A percentile compares a stretch with the other conserved stretches of the same genome.
Conservation (phyloP, 257 asterid species). For the Datura wrightii region DNA sequence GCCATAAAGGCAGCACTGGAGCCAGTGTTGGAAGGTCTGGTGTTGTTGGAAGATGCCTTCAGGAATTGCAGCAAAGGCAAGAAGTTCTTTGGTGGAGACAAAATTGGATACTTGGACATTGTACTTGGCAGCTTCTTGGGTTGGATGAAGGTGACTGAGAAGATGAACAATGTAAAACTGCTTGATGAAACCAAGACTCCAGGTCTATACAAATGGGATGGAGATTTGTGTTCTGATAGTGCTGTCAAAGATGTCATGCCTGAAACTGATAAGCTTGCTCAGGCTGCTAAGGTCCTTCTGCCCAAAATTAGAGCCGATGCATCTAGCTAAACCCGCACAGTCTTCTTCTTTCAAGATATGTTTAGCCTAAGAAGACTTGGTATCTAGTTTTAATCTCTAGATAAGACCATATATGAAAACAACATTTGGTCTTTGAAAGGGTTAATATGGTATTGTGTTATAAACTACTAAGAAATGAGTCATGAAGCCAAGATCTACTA, state of each 20-base stretch:
- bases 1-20: constrained; percentile 38
- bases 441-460: neutral
- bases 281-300: constrained; percentile 41
- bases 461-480: neutral
- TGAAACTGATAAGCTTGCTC: constrained; percentile 51
- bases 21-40: constrained; percentile 44
- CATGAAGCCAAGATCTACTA: neutral
- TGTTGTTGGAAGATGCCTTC: constrained; percentile 60
- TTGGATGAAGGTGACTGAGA: constrained; percentile 52
- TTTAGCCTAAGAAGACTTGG: neutral
- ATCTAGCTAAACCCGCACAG: neutral
- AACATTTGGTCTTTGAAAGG: neutral
- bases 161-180: constrained; percentile 38
- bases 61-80: constrained; percentile 56
- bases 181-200: constrained; percentile 58
- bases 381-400: neutral
- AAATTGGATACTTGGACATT: constrained; percentile 60
- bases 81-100: constrained; percentile 58
- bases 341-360: neutral
- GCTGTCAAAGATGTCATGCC: constrained; percentile 63
- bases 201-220: constrained; percentile 56
- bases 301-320: constrained; percentile 26
- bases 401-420: neutral
- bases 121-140: constrained; percentile 61
- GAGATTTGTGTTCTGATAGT: constrained; percentile 41